Base-by-base conservation (phyloP, 192 early-diverging fungal species). In the Coemansia sp. region DNA sequence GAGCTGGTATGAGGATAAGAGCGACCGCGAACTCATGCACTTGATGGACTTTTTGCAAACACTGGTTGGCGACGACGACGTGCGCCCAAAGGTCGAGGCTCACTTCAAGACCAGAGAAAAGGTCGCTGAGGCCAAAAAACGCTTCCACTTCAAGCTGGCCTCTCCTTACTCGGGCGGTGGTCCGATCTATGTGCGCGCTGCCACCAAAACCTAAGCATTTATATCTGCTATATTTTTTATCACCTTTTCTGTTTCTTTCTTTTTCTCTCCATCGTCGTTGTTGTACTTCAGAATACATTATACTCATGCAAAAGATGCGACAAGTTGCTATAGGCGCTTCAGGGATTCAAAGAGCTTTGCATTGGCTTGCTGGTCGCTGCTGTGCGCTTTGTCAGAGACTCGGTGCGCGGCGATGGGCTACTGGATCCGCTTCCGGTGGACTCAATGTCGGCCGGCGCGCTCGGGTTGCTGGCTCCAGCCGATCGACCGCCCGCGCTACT, bases 1-100 rank as follows among this genome's bases (percentile, higher is more conserved):
- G 51, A 81, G 77, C 53, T 89, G 86, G 86, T 89, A 89, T 45
- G 81, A 85, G 34, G 87, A 88, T 58, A 79, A 75, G 61, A 35
- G 48, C 23, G 87, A 89, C 51, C 52, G 66, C n/a, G 87, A 88
- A 74, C 73, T 89, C 43, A 47, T 67, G 42, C 71, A 66, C 14
- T 62, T 88, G 40, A 75, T 82, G 69, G 58, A 73, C 23, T 88
- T 88, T 55, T 41, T 88, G 29, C 72, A 86, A 39, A 70, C 78
- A 1, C 33, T 87, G 30, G 70, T 71, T 2, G 80, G 73, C 11
- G 80, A 69, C 2, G 84, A 86, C 10, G 86, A 88, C 58, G 86
- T 88, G 27, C 81, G 86, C n/a, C 83, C 84, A 11, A 60, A 51
- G 57, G 79, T 83, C 29, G 85, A 86, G 14, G 71, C 68, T 21